These are phyloP conservation scores for Ilex aquifolium DNA, from an alignment of 257 asterid genomes.

Conservation along the genomic window DNA sequence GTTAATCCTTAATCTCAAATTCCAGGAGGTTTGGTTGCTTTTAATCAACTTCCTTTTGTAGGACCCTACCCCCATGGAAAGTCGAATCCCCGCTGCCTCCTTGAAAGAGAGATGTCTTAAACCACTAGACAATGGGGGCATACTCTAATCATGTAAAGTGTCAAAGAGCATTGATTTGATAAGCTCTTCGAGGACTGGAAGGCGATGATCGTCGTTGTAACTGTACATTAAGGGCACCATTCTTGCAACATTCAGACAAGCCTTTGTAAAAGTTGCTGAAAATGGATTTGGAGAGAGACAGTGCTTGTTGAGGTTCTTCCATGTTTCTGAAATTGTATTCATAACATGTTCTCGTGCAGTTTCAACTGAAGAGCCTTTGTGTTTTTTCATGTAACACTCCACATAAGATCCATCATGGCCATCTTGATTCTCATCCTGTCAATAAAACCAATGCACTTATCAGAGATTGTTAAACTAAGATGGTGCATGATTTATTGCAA, in stretches of 20 bases:
- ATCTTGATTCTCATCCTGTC: slow-evolving; percentile 43
- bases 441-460: background rate
- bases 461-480: background rate
- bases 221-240: slow-evolving; percentile 37
- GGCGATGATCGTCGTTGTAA: slow-evolving; percentile 14
- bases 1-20: too few relatives aligned
- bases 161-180: slow-evolving; percentile 9
- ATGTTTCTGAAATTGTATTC: slow-evolving; percentile 22
- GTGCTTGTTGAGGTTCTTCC: slow-evolving; percentile 32
- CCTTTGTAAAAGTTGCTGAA: slow-evolving; percentile 19
- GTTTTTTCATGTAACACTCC: slow-evolving; percentile 34
- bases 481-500: background rate
- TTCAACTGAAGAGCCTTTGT: slow-evolving; percentile 14
- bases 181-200: slow-evolving; percentile 16
- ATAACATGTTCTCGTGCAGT: slow-evolving; percentile 22
- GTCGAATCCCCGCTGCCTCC: too few relatives aligned
- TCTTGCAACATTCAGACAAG: slow-evolving; percentile 28
- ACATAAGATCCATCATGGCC: slow-evolving; percentile 40
- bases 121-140: too few relatives aligned
- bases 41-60: too few relatives aligned
- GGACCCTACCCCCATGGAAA: too few relatives aligned
- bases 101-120: too few relatives aligned
- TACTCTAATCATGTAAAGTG: too few relatives aligned
- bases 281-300: slow-evolving; percentile 14
- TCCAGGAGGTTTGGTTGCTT: too few relatives aligned